These are phyloP conservation scores for Fonsecaea pugnacius DNA, from an alignment of 2,329 filamentous ascomycete genomes.

Conservation along the genomic window DNA sequence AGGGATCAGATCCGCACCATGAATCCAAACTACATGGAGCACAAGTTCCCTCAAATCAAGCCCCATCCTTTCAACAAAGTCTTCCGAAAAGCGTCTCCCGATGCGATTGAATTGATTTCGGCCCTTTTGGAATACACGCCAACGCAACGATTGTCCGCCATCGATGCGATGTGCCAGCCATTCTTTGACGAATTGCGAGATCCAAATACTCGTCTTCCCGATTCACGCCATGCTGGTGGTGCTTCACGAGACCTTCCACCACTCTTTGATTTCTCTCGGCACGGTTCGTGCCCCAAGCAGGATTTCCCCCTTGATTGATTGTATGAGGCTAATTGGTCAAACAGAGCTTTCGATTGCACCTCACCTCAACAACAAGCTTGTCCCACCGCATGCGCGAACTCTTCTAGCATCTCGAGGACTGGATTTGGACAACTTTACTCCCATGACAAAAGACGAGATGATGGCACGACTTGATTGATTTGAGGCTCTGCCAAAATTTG, in stretches of 20 bases:
- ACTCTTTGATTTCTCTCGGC: slow-evolving; percentile 90
- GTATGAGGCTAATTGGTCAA: slow-evolving; percentile 28
- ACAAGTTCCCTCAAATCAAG: slow-evolving; percentile 99
- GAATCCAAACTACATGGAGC: slow-evolving; percentile 99
- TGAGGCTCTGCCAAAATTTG: slow-evolving; percentile 39
- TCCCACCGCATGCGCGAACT: slow-evolving; percentile 79
- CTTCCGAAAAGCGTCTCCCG: slow-evolving; percentile 91
- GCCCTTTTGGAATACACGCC: slow-evolving; percentile 95
- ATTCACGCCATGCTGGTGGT: slow-evolving; percentile 86
- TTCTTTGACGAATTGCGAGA: slow-evolving; percentile 98
- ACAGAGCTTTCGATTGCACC: slow-evolving; percentile 95
- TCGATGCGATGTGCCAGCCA: slow-evolving; percentile 96
- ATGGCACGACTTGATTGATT: slow-evolving; percentile 93
- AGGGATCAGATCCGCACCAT: slow-evolving; percentile 98
- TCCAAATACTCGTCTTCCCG: slow-evolving; percentile 85
- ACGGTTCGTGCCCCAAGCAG: slow-evolving; percentile 67
- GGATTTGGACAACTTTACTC: slow-evolving; percentile 92
- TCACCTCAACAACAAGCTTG: slow-evolving; percentile 81
- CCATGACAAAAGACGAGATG: slow-evolving; percentile 93
- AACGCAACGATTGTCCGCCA: slow-evolving; percentile 87
- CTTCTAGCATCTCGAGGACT: slow-evolving; percentile 76
- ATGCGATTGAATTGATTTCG: slow-evolving; percentile 93
- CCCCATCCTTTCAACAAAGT: slow-evolving; percentile 99
- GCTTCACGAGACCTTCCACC: slow-evolving; percentile 79
- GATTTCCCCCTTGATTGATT: slow-evolving; percentile 6